Conservation (phyloP, 805 yeast species). For the Candida oleophila region DNA sequence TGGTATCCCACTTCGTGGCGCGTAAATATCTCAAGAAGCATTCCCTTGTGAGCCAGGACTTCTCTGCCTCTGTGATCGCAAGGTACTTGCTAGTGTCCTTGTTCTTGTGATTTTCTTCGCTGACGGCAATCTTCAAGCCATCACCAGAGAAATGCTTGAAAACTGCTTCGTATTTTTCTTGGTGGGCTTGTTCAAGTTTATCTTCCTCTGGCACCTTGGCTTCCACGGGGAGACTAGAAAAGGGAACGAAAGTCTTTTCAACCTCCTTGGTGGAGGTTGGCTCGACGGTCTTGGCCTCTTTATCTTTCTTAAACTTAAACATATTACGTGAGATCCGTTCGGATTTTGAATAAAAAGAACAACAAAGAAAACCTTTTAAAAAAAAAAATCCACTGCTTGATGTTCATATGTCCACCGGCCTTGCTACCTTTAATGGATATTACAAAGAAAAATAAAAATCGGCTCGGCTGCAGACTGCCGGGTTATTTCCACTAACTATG, state of each 20-base stretch:
- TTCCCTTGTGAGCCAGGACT: constrained; percentile 91
- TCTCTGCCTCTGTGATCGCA: constrained; percentile 49
- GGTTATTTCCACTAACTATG: not conserved
- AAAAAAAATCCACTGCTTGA: too few relatives aligned
- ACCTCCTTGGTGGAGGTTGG: not conserved
- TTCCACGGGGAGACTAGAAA: constrained; percentile 50
- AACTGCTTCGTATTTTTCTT: constrained; percentile 60
- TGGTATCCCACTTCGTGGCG: constrained; percentile 87
- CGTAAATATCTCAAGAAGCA: constrained; percentile 86
- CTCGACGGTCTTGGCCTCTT: not conserved
- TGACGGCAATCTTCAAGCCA: constrained; percentile 47
- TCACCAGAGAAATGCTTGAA: constrained; percentile 59
- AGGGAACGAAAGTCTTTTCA: constrained; percentile 41
- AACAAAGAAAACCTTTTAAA: not conserved
- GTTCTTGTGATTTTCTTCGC: constrained; percentile 47
- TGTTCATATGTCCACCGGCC: too few relatives aligned
- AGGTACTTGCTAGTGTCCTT: constrained; percentile 31
- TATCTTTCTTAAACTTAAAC: constrained; percentile 1
- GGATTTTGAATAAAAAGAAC: too few relatives aligned
- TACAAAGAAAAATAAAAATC: not conserved
- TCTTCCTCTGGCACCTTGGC: constrained; percentile 51
- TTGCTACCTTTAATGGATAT: not conserved
- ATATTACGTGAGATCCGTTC: too few relatives aligned
- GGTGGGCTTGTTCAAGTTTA: constrained; percentile 53
- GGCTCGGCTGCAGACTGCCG: not conserved